Conservation (phyloP, 257 asterid genomes). For the Apocynum venetum region DNA sequence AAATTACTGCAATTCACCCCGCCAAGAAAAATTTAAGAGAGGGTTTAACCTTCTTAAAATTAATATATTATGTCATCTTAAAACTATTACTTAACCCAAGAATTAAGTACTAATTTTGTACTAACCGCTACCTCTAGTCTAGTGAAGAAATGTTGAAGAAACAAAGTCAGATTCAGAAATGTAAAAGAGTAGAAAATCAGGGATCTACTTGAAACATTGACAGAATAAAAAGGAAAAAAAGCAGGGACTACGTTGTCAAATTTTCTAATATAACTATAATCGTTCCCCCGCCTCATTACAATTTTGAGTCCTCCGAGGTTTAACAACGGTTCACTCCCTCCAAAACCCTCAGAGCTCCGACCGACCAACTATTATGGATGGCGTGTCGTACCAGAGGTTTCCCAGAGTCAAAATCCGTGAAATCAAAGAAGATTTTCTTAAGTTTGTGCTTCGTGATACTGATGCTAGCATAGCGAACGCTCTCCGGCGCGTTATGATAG, state of each 20-base stretch:
- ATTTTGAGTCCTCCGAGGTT: not conserved
- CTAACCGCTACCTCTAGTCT: too few relatives aligned
- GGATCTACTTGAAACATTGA: not conserved
- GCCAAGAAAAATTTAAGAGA: too few relatives aligned
- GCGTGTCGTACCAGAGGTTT: slow-evolving; percentile 76
- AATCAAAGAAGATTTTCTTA: slow-evolving; percentile 61
- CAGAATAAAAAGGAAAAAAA: not conserved
- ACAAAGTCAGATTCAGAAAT: too few relatives aligned
- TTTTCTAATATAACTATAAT: not conserved
- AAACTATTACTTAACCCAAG: too few relatives aligned
- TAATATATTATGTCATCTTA: too few relatives aligned
- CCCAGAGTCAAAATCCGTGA: slow-evolving; percentile 83
- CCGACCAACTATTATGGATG: slow-evolving; percentile 43
- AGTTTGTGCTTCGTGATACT: slow-evolving; percentile 92
- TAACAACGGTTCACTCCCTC: not conserved
- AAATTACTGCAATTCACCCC: too few relatives aligned
- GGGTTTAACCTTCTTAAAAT: too few relatives aligned
- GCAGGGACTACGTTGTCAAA: not conserved
- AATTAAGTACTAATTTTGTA: too few relatives aligned
- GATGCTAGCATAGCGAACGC: slow-evolving; percentile 96
- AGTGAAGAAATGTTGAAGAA: too few relatives aligned
- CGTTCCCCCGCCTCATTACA: too few relatives aligned
- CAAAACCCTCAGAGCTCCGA: slow-evolving; percentile 5
- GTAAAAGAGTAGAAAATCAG: not conserved
- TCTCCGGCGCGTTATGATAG: slow-evolving; percentile 94